Percentiles rank a stretch among this genome's conserved stretches.
Conservation (phyloP, 2,329 filamentous ascomycete genomes). For the Monosporascus cannonballus region DNA sequence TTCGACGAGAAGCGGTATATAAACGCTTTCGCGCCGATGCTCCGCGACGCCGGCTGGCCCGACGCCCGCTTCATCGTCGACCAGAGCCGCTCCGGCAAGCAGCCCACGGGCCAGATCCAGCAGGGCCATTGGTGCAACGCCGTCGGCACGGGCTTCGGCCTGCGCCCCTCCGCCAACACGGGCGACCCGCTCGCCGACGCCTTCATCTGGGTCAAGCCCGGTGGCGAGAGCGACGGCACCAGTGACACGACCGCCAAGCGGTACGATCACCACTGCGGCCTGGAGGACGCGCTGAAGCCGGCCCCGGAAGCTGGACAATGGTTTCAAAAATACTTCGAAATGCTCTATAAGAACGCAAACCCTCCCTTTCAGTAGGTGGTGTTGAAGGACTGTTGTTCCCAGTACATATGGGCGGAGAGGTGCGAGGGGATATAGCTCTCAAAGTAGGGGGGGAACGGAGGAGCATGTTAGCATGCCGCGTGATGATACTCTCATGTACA, state of each 20-base stretch:
- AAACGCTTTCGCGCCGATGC: constrained; percentile 59
- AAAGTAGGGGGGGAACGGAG: no score
- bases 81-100: constrained; percentile 33
- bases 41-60: constrained; percentile 41
- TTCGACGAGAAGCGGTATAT: constrained; percentile 55
- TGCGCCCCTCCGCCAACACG: constrained; percentile 48
- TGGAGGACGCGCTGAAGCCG: constrained; percentile 50
- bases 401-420: no score
- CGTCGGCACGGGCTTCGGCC: constrained; percentile 51
- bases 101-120: constrained; percentile 38
- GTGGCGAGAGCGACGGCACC: constrained; percentile 41
- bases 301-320: constrained; percentile 67
- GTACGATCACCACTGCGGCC: constrained; percentile 51
- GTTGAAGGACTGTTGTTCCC: no score
- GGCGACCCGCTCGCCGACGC: constrained; percentile 50
- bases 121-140: constrained; percentile 62
- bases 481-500: no score
- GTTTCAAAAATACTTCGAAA: constrained; percentile 59
- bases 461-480: no score
- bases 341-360: constrained; percentile 49
- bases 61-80: constrained; percentile 29
- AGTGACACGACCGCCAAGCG: constrained; percentile 36
- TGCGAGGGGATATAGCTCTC: no score
- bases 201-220: constrained; percentile 60
- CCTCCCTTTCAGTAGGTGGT: constrained; percentile 32